Base-by-base conservation (phyloP, 2,329 filamentous ascomycete genomes). In the Sphaerulina musiva region DNA sequence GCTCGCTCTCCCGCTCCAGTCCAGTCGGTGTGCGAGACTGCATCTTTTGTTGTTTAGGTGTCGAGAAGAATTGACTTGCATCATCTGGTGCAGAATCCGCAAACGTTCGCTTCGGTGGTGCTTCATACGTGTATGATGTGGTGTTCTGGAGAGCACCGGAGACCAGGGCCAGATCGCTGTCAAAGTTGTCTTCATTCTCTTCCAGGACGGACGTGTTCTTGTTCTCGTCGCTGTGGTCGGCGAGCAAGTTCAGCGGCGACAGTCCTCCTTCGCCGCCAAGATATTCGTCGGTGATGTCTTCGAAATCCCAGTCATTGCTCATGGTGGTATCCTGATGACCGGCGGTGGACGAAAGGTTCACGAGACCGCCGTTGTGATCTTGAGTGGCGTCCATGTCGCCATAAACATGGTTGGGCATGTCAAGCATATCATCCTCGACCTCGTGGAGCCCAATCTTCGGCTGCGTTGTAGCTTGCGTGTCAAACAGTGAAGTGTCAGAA, bases 341-440 rank as follows among this genome's bases (percentile, higher is more conserved):
- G 17, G 48, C 10, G 9, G 32, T 14, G 8, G 23, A 23, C 20
- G 47, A 14, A n/a, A 42, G 39, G 8, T 49, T 17, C 12, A 49
- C 12, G 10, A 49, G 29, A 4, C 39, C 14, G 7, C 42, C 38
- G 14, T 34, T 29, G 6, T 38, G 12, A n/a, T 38, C 34, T 38
- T 38, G 34, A 8, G 40, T 14, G 14, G 40, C 12, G 20, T 26
- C 11, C 12, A 26, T 12, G 2, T 9, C 42, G 42, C 42, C 42
- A 29, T 44, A 26, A 4, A 38, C 47, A 11, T 57, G 39, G 3
- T 51, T 38, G 17, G 40, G 17, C 17, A 48, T 44, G 51, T 62
- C 61, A 20, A 63, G 58, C 61, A 63, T 60, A n/a, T 64, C 59
- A 4, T 59, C 58, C 14, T 58, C 48, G 2, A 52, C 40, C 12